Percentiles rank a stretch among this genome's conserved stretches.
These are phyloP conservation scores for Pilasporangium apinafurcum DNA, from an alignment of 352 stramenopile genomes.

Conservation along the genomic window DNA sequence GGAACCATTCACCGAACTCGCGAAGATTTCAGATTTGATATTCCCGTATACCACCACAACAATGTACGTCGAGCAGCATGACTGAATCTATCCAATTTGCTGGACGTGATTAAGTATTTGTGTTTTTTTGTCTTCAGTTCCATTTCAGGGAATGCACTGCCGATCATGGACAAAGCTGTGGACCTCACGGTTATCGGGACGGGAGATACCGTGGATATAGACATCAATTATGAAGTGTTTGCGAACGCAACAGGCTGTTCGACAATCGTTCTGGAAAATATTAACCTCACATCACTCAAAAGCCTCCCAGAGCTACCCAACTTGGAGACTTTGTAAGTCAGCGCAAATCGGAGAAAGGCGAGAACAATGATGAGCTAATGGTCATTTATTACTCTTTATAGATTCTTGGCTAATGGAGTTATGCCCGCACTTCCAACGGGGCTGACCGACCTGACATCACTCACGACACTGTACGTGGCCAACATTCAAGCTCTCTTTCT, in stretches of 20 bases:
- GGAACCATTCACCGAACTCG: conserved; percentile 9
- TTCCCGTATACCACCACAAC: conserved; percentile 19
- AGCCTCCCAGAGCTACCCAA: conserved; percentile 16
- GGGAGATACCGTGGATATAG: conserved; percentile 12
- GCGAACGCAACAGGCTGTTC: conserved; percentile 17
- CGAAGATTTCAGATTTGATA: conserved; percentile 12
- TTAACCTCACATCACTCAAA: conserved; percentile 19
- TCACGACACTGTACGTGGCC: conserved; percentile 14
- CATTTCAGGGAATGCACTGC: conserved; percentile 28
- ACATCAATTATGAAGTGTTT: conserved; percentile 11
- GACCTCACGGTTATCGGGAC: conserved; percentile 17
- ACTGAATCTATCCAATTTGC: not conserved
- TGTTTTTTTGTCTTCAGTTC: conserved; percentile 4
- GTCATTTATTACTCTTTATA: not conserved
- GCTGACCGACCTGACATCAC: conserved; percentile 5
- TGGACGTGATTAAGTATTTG: not conserved
- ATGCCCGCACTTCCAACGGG: conserved; percentile 11
- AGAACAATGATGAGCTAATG: conserved; percentile 1
- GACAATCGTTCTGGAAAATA: conserved; percentile 29
- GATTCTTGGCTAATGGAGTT: conserved; percentile 10
- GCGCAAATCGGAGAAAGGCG: too few species aligned
- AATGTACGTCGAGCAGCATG: conserved; percentile 12
- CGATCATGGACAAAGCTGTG: conserved; percentile 23
- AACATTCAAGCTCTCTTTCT: not conserved
- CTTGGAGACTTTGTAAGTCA: conserved; percentile 21